Conservation (phyloP, 768 basidiomycete genomes). For the Kwoniella newhampshirensis region DNA sequence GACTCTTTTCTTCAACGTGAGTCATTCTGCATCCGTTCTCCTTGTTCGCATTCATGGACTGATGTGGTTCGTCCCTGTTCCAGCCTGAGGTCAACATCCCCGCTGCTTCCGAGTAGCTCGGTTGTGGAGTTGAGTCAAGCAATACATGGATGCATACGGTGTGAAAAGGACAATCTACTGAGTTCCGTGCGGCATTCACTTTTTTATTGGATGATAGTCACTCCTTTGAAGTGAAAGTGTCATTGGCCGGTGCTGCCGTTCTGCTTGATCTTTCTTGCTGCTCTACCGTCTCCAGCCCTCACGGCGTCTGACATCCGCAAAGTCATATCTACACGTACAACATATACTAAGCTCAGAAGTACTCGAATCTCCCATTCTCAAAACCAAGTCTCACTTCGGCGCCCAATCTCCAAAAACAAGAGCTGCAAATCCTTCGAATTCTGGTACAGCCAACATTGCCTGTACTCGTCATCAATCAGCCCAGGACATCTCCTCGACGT, state of each 20-base stretch:
- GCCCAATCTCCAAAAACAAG: conserved; percentile 53
- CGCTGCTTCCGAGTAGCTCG: conserved; percentile 18
- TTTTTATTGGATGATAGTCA: no score
- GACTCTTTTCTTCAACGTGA: conserved; percentile 53
- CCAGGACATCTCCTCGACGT: background rate
- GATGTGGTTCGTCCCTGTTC: background rate
- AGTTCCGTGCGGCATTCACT: no score
- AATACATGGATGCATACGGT: conserved; percentile 1
- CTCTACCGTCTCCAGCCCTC: no score
- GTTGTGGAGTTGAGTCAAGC: no score
- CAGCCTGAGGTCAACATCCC: conserved; percentile 53
- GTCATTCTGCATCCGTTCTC: conserved; percentile 7
- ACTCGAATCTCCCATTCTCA: no score
- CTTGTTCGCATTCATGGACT: background rate
- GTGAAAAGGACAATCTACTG: no score
- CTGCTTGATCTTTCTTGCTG: no score
- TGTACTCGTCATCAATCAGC: conserved; percentile 8
- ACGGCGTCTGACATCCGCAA: no score
- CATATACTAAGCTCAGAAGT: no score
- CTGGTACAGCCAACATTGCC: conserved; percentile 34
- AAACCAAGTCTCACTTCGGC: conserved; percentile 12
- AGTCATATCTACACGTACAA: no score
- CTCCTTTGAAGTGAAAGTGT: no score
- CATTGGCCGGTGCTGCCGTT: no score
- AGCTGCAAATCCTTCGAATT: conserved; percentile 46